phyloP scores from a whole-genome alignment of 495 filamentous ascomycete species.

The Podospora conica region DNA sequence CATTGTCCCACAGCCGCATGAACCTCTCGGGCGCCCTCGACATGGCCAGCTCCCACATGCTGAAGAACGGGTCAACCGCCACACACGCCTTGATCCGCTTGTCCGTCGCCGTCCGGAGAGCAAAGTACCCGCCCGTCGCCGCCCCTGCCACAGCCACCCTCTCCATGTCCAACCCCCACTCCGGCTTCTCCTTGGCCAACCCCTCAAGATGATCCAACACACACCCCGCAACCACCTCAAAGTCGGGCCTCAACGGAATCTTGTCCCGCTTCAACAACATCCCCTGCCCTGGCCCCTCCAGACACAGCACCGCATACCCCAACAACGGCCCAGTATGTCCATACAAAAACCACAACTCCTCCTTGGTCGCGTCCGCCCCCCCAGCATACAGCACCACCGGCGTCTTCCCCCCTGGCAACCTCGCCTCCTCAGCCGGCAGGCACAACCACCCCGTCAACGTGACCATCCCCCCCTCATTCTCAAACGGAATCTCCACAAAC shows the following conservation, averaged over 20 bases:
- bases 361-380: background rate
- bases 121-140: background rate
- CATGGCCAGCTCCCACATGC: background rate
- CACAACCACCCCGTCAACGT: background rate
- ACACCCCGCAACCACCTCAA: background rate
- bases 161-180: background rate
- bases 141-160: background rate
- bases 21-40: background rate
- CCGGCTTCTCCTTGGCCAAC: background rate
- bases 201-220: background rate
- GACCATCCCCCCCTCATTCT: background rate
- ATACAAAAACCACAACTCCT: background rate
- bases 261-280: background rate
- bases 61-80: background rate
- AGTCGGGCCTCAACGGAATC: background rate
- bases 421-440: background rate
- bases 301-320: background rate
- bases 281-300: background rate
- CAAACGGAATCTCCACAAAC: background rate
- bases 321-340: background rate
- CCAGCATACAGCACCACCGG: background rate
- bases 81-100: background rate
- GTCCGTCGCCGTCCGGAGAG: background rate
- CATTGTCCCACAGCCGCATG: background rate
- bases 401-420: background rate